Evolutionary conservation across 2,329 filamentous ascomycete genomes (phyloP), one percentile per base, ranked within the genome.

Genomic region (Westerdykella ornata): DNA sequence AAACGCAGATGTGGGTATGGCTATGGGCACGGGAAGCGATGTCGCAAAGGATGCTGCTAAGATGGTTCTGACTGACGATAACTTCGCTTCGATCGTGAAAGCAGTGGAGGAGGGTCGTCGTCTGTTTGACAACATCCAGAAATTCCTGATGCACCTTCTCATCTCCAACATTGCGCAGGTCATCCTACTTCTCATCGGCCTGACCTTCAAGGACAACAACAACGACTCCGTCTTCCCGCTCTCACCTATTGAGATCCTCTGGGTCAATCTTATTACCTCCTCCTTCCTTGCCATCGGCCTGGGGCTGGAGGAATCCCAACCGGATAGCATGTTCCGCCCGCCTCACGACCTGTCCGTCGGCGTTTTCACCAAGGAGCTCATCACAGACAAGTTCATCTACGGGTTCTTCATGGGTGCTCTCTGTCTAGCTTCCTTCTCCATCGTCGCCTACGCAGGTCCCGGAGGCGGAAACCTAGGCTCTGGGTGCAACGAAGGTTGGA

Each of bases 111-210:
- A 68, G 51, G 65, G 65, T 29, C 62, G 65, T 32, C 58, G 65
- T 15, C 47, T 68, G 14, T 68, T 68, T 40, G 65, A 67, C 46
- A 68, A 68, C 41, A 68, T 68, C 37, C 64, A 67, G 44, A 68
- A 68, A 52, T 71, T 72, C 57, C 51, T 72, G n/a, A 66, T 72
- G 50, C 69, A 72, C 46, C 61, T 72, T 13, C 66, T 72, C 53
- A 69, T 70, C 56, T 69, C 66, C 41, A 72, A 72, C 46, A 71
- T 72, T 44, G 65, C 69, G 2, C 69, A 72, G 52, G 69, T 71
- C 30, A 67, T 71, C 45, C 64, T 72, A 12, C 67, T 72, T 4
- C 58, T 72, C 11, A 67, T 72, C 35, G 69, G 69, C 30, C 64
- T 72, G 22, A 65, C 69, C 16, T 72, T 72, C 57, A 68, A 72